phyloP scores from a whole-genome alignment of 805 yeast species.

The Metschnikowia gelsemii region DNA sequence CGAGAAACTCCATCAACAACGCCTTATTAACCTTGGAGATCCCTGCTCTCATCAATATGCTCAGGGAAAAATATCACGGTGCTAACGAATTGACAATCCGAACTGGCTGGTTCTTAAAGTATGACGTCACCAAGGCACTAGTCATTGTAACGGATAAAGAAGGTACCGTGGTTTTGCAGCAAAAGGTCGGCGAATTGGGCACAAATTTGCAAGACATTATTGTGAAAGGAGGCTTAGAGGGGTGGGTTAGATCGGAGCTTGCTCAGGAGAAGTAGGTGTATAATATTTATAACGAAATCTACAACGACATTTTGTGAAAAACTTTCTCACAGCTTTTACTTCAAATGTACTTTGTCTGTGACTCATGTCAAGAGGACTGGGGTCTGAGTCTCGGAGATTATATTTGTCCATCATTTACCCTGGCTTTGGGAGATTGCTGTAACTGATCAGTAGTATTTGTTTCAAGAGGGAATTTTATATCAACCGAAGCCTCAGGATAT shows the following conservation, averaged over 20 bases:
- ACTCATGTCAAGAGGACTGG: no score
- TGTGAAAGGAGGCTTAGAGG: conserved; percentile 95
- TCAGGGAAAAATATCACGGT: conserved; percentile 65
- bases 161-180: conserved; percentile 62
- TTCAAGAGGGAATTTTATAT: no score
- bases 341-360: no score
- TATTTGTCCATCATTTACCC: no score
- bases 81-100: conserved; percentile 80
- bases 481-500: no score
- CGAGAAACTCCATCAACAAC: conserved; percentile 93
- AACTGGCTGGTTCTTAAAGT: conserved; percentile 88
- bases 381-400: no score
- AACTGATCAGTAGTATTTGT: no score
- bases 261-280: conserved; percentile 6
- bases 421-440: no score
- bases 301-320: no score
- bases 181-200: conserved; percentile 94
- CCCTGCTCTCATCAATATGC: conserved; percentile 76
- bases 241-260: conserved; percentile 88
- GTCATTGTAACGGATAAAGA: conserved; percentile 74
- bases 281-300: conserved; percentile 2
- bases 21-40: conserved; percentile 92
- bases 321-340: no score
- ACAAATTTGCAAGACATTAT: conserved; percentile 94
- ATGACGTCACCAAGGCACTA: conserved; percentile 87